Evolutionary conservation across 306 rosid genomes (phyloP).

Genomic region (Ammopiptanthus mongolicus): DNA sequence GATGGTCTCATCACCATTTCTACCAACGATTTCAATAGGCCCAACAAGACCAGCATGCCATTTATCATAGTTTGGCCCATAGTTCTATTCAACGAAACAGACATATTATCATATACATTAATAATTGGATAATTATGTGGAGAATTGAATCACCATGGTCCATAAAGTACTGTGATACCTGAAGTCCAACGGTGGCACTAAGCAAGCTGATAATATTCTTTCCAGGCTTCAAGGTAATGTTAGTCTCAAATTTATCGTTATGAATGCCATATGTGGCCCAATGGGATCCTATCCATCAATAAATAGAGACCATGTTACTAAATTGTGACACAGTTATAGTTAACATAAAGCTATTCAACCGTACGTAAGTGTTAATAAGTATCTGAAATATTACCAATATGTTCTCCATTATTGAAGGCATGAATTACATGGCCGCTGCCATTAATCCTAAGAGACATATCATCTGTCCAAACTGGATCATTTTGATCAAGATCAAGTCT

Average conservation of each 20-base stretch:
- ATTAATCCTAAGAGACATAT: conserved; percentile 35
- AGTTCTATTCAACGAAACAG: conserved; percentile 25
- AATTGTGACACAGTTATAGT: neutral
- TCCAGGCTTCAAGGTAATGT: conserved; percentile 31
- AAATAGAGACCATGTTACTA: neutral
- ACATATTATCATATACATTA: neutral
- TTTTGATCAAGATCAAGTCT: conserved; percentile 28
- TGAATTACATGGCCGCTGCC: conserved; percentile 46
- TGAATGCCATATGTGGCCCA: conserved; percentile 35
- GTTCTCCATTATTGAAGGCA: conserved; percentile 42
- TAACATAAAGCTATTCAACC: too few relatives aligned
- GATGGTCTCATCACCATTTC: conserved; percentile 39
- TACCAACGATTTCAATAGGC: conserved; percentile 31
- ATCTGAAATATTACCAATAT: conserved; percentile 31
- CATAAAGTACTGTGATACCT: conserved; percentile 5
- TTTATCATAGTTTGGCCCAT: conserved; percentile 34
- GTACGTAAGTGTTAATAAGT: neutral
- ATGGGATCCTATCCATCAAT: conserved; percentile 29
- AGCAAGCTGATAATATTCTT: conserved; percentile 39
- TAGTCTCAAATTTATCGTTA: conserved; percentile 28
- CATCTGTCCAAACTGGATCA: conserved; percentile 44
- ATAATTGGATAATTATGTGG: neutral
- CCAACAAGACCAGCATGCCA: conserved; percentile 37
- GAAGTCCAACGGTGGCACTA: conserved; percentile 45
- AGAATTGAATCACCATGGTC: neutral